Evolutionary conservation across 768 basidiomycete genomes (phyloP).

Genomic region (Termitomyces sp.): DNA sequence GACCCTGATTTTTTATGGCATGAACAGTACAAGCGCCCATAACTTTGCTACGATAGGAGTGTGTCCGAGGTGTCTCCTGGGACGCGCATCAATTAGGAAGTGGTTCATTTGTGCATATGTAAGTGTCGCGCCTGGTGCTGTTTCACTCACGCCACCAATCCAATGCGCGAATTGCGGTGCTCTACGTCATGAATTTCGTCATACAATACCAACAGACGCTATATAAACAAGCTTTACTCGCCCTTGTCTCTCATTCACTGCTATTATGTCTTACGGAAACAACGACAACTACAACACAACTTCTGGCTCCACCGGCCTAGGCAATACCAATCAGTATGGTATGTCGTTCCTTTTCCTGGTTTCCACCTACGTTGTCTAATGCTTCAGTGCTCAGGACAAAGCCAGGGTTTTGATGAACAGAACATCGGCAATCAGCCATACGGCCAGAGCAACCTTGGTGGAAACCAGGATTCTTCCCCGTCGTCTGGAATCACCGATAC

Average conservation of each 20-base stretch:
- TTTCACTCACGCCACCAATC: conserved; percentile 3
- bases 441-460: neutral
- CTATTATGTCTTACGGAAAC: conserved; percentile 14
- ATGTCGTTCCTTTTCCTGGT: neutral
- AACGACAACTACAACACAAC: conserved; percentile 5
- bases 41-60: no score
- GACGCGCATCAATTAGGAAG: neutral
- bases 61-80: no score
- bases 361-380: neutral
- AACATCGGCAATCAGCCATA: neutral
- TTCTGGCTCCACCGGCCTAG: conserved; percentile 5
- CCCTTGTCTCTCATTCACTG: neutral
- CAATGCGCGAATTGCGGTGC: neutral
- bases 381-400: neutral
- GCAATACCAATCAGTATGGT: conserved; percentile 5
- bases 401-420: neutral
- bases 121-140: neutral
- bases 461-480: neutral
- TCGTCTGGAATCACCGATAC: neutral
- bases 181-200: conserved; percentile 9
- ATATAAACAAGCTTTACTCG: conserved; percentile 4
- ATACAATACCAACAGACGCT: neutral
- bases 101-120: conserved; percentile 1
- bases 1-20: no score
- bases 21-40: no score